A percentile compares a stretch with the other conserved stretches of the same genome.
Evolutionary conservation across 1,284 basidiomycete species (phyloP).

Genomic region (Cryptococcus wingfieldii): DNA sequence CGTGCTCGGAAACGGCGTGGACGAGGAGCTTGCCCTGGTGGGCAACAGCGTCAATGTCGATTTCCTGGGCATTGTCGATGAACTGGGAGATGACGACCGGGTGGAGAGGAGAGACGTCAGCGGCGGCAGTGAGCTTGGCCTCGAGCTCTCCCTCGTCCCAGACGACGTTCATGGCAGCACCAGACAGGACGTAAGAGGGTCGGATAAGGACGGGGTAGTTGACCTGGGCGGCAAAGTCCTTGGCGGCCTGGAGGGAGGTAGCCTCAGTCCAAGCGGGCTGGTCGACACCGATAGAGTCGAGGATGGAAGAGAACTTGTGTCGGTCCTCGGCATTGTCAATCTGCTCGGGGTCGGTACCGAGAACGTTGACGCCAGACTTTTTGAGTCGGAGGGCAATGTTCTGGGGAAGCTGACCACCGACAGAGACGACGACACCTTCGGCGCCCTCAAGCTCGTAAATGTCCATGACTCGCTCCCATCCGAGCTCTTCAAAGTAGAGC

Average conservation of each 20-base stretch:
- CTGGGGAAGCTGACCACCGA: conserved; percentile 96
- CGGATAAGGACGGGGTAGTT: conserved; percentile 93
- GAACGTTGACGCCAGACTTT: conserved; percentile 81
- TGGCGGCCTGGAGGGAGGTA: conserved; percentile 80
- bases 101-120: conserved; percentile 92
- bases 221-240: conserved; percentile 83
- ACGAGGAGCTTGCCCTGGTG: conserved; percentile 91
- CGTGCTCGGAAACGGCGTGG: conserved; percentile 95
- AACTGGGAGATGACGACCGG: conserved; percentile 98
- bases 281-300: conserved; percentile 92
- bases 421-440: conserved; percentile 89
- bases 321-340: conserved; percentile 98
- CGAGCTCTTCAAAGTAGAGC: conserved; percentile 97
- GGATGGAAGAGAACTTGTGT: conserved; percentile 96
- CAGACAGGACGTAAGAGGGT: conserved; percentile 95
- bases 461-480: conserved; percentile 98
- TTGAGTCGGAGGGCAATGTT: conserved; percentile 97
- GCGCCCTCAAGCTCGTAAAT: conserved; percentile 96
- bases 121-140: conserved; percentile 89
- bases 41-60: conserved; percentile 96
- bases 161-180: conserved; percentile 99
- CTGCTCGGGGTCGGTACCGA: conserved; percentile 91
- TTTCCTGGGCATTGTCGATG: conserved; percentile 96
- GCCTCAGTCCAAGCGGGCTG: conserved; percentile 97
- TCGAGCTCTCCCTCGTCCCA: conserved; percentile 85